A percentile compares a stretch with the other conserved stretches of the same genome.
Evolutionary conservation across 805 yeast genomes (phyloP).

Genomic region (Pichia membranifaciens): DNA sequence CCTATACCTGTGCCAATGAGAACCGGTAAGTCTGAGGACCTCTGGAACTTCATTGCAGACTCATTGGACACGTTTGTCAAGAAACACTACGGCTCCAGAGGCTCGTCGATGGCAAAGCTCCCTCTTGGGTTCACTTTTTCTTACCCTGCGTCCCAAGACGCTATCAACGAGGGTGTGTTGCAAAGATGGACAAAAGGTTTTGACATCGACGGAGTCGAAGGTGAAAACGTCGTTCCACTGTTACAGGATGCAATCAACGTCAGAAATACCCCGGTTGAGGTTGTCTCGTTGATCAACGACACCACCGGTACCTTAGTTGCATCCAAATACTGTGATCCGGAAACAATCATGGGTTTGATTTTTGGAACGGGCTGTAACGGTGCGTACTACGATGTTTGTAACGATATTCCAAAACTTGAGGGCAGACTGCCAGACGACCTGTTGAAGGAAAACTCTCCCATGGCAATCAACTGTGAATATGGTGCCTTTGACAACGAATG

Average conservation of each 20-base stretch:
- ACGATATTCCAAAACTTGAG: slow-evolving; percentile 72
- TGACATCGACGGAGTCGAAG: slow-evolving; percentile 90
- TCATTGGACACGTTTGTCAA: slow-evolving; percentile 63
- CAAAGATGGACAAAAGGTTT: slow-evolving; percentile 98
- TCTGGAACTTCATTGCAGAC: slow-evolving; percentile 83
- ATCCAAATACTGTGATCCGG: slow-evolving; percentile 84
- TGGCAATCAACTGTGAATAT: slow-evolving; percentile 98
- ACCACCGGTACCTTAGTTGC: slow-evolving; percentile 97
- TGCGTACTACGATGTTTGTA: slow-evolving; percentile 79
- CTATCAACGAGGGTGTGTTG: slow-evolving; percentile 78
- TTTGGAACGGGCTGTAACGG: slow-evolving; percentile 98
- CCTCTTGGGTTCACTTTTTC: slow-evolving; percentile 95
- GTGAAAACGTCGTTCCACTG: slow-evolving; percentile 89
- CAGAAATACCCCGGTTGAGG: slow-evolving; percentile 67
- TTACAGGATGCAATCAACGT: slow-evolving; percentile 68
- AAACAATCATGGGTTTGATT: slow-evolving; percentile 88
- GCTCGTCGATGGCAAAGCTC: slow-evolving; percentile 46
- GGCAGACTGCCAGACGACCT: slow-evolving; percentile 65
- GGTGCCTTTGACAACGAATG: slow-evolving; percentile 97
- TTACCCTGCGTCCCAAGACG: slow-evolving; percentile 79
- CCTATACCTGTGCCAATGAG: slow-evolving; percentile 72
- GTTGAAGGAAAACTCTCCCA: slow-evolving; percentile 48
- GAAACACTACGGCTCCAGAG: slow-evolving; percentile 53
- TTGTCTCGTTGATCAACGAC: slow-evolving; percentile 91
- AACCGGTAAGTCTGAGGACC: slow-evolving; percentile 68